phyloP scores from a whole-genome alignment of 768 basidiomycete genomes.

The Neoboletus subvelutipes region DNA sequence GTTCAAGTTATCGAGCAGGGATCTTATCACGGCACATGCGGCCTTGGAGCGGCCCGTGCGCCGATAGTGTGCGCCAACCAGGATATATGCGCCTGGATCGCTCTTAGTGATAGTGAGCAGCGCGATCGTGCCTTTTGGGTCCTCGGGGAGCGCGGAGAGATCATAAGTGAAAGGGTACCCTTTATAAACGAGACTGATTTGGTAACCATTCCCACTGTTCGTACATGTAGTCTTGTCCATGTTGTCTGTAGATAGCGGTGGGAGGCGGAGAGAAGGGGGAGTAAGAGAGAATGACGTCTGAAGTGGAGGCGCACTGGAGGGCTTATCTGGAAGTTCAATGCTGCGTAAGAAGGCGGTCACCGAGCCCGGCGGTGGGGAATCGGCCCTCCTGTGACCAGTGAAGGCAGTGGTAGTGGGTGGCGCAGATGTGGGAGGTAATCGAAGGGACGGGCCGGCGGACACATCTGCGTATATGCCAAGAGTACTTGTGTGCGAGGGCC shows the following conservation, averaged over 20 bases:
- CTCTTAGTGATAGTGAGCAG: conserved; percentile 28
- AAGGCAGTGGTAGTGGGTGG: conserved; percentile 1
- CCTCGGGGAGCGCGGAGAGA: conserved; percentile 30
- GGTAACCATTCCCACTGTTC: conserved; percentile 10
- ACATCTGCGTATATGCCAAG: conserved; percentile 12
- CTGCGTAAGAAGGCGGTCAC: conserved; percentile 28
- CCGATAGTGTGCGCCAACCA: conserved; percentile 34
- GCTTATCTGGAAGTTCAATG: conserved; percentile 24
- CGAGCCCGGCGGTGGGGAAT: conserved; percentile 13
- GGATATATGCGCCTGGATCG: conserved; percentile 33
- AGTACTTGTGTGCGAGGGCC: conserved; percentile 2
- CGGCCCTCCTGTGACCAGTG: not conserved
- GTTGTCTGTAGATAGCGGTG: conserved; percentile 11
- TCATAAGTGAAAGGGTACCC: conserved; percentile 31
- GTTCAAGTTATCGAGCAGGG: conserved; percentile 20
- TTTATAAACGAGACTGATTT: conserved; percentile 27
- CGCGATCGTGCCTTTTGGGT: conserved; percentile 28
- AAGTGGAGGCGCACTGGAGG: conserved; percentile 6
- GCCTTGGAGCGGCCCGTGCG: conserved; percentile 33
- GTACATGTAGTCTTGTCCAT: not conserved
- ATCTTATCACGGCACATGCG: conserved; percentile 29
- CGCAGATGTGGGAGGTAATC: conserved; percentile 14
- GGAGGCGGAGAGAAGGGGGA: conserved; percentile 13
- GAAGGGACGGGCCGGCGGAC: conserved; percentile 10
- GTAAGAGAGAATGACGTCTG: conserved; percentile 12